phyloP scores from a whole-genome alignment of 768 basidiomycete species.

The Lactarius indigo region DNA sequence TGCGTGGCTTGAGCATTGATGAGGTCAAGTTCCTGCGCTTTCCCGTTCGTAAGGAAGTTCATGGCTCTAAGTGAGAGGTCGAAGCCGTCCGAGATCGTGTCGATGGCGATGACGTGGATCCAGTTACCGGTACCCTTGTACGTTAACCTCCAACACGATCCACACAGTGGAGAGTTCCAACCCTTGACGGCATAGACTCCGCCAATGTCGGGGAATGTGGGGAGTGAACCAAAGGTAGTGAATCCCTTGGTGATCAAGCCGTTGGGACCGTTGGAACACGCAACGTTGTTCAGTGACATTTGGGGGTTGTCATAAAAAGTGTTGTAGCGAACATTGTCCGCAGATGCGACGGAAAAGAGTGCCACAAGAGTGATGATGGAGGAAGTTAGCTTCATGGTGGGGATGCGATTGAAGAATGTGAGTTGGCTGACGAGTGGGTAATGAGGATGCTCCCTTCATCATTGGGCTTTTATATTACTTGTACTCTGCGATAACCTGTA shows the following conservation, averaged over 20 bases:
- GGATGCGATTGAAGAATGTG: neutral
- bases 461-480: neutral
- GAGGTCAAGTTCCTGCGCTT: neutral
- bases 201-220: slow-evolving; percentile 26
- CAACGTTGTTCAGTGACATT: slow-evolving; percentile 11
- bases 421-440: neutral
- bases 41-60: slow-evolving; percentile 40
- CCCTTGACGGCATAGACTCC: slow-evolving; percentile 31
- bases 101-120: no score
- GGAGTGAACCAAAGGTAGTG: slow-evolving; percentile 23
- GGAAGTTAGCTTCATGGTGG: no score
- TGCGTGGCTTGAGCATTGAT: neutral
- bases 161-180: slow-evolving; percentile 29
- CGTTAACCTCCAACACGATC: neutral
- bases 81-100: no score
- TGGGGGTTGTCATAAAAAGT: slow-evolving; percentile 13
- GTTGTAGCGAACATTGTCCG: slow-evolving; percentile 13
- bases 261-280: slow-evolving; percentile 29
- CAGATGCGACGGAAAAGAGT: neutral
- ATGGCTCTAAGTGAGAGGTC: no score
- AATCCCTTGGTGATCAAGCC: slow-evolving; percentile 26
- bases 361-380: no score
- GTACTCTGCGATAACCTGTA: no score
- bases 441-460: neutral
- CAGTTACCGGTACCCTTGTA: slow-evolving; percentile 34